Evolutionary conservation across 2,329 filamentous ascomycete genomes (phyloP), one percentile per base, ranked within the genome.

Genomic region (Metarhizium robertsii): DNA sequence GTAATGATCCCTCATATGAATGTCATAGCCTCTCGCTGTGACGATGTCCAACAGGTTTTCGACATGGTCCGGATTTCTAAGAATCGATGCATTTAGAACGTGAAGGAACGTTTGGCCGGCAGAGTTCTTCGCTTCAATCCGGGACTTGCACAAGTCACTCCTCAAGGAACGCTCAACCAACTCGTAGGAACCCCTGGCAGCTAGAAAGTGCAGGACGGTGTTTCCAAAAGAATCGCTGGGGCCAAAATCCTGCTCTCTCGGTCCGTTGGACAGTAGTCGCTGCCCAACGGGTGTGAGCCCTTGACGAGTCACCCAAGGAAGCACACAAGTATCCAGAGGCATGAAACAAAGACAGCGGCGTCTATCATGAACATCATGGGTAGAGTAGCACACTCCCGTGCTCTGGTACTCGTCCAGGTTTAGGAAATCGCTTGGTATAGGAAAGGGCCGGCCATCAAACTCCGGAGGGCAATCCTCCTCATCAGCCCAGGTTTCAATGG

Each of bases 351-450:
- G 57, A 48, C 70, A 73, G 5, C 60, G 62, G 18, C 59, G 57
- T 5, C 54, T 58, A 2, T 55, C 42, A 42, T 72, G 68, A 2
- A 65, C 60, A 16, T 60, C 60, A 1, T 57, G 53, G 2, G 57
- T 58, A 0, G 55, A 50, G 16, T 60, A 53, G 47, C 68, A 71
- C 10, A 14, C 11, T 7, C 16, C 46, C 48, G 1, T 59, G 48
- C n/a, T 58, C 57, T 3, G 53, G 40, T 10, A 62, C 42, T 3
- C 65, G 13, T 66, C 64, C 18, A 72, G 58, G n/a, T 62, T 69
- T 6, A 82, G 65, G 42, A 79, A 78, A 59, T 81, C 78, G 20
- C 79, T 77, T 0, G 79, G 76, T 4, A 81, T 61, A 4, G 73
- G 69, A 42, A 63, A 62, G 4, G 67, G 67, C 1, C 58, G 52